These are phyloP conservation scores for Rhizopogon vinicolor DNA, from an alignment of 768 basidiomycete species.

Conservation along the genomic window DNA sequence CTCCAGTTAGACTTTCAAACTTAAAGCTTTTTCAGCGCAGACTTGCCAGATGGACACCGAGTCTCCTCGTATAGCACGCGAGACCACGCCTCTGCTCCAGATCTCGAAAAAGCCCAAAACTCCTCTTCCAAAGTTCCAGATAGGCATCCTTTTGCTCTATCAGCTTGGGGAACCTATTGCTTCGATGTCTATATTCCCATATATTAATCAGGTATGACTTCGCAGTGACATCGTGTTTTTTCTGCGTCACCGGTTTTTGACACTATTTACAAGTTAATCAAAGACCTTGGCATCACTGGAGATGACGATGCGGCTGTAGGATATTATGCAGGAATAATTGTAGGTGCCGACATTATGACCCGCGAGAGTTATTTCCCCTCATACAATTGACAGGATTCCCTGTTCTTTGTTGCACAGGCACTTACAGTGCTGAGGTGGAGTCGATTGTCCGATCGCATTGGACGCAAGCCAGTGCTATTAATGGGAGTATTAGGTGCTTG, in stretches of 20 bases:
- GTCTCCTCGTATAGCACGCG: no score
- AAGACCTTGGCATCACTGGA: slow-evolving; percentile 56
- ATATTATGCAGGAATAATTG: slow-evolving; percentile 59
- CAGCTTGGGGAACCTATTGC: slow-evolving; percentile 31
- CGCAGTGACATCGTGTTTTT: not conserved
- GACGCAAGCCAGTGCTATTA: slow-evolving; percentile 56
- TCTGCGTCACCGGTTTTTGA: not conserved
- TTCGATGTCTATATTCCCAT: slow-evolving; percentile 40
- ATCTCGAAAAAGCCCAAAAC: slow-evolving; percentile 11
- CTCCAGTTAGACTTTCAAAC: no score
- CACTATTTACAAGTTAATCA: slow-evolving; percentile 40
- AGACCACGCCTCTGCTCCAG: no score
- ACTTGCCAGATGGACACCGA: no score
- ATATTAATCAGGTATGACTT: slow-evolving; percentile 37
- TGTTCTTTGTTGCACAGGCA: slow-evolving; percentile 58
- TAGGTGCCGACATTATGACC: slow-evolving; percentile 25
- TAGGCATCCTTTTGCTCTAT: slow-evolving; percentile 31
- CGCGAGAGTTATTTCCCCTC: not conserved
- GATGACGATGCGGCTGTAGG: slow-evolving; percentile 63
- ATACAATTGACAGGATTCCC: slow-evolving; percentile 41
- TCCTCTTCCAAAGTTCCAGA: slow-evolving; percentile 34
- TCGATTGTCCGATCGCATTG: slow-evolving; percentile 52
- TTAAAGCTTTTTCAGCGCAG: no score
- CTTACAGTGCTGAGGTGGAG: slow-evolving; percentile 61
- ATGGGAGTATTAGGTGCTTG: slow-evolving; percentile 48